Evolutionary conservation across 768 basidiomycete genomes (phyloP).

Genomic region (Boletus subparvulus): DNA sequence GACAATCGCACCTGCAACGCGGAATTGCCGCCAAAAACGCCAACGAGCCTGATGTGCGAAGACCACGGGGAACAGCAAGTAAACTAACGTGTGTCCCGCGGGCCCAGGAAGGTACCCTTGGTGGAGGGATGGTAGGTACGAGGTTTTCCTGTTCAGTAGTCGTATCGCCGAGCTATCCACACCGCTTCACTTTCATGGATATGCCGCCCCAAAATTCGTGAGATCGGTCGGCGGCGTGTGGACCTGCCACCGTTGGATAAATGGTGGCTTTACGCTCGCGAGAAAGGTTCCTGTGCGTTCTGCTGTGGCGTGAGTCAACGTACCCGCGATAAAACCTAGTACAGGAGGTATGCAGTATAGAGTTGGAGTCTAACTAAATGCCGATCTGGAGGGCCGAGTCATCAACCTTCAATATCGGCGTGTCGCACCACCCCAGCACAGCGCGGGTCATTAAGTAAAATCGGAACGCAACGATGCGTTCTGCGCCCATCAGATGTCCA

Average conservation of each 20-base stretch:
- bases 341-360: background rate
- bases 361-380: background rate
- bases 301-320: background rate
- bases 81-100: slow-evolving; percentile 9
- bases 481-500: slow-evolving; percentile 13
- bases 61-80: slow-evolving; percentile 3
- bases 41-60: background rate
- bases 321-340: background rate
- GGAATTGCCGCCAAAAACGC: background rate
- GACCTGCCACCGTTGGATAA: slow-evolving; percentile 1
- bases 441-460: background rate
- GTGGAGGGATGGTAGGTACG: background rate
- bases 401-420: background rate
- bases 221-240: slow-evolving; percentile 9
- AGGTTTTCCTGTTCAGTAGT: slow-evolving; percentile 4
- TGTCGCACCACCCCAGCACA: slow-evolving; percentile 3
- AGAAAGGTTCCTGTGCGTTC: background rate
- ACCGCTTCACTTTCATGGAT: slow-evolving; percentile 15
- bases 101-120: background rate
- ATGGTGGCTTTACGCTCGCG: background rate
- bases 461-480: slow-evolving; percentile 5
- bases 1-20: background rate
- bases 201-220: slow-evolving; percentile 21
- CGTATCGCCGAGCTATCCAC: slow-evolving; percentile 24
- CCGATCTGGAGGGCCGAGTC: slow-evolving; percentile 3